Evolutionary conservation across 306 rosid species (phyloP), one percentile per base, ranked within the genome.

Genomic region (Cyamopsis tetragonoloba): DNA sequence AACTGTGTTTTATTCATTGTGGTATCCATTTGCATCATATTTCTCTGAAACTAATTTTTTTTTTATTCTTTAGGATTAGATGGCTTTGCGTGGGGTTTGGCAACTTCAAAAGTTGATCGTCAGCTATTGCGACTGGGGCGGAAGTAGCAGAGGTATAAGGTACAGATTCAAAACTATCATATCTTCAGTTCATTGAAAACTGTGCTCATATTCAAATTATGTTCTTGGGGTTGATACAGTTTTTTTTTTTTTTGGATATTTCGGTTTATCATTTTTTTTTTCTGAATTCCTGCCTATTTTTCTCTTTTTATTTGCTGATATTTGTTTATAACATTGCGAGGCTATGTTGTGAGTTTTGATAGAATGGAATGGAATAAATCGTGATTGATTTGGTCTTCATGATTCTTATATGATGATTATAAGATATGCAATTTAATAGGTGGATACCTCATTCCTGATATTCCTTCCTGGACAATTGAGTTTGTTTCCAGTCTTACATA

Each of bases 11-110:
- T 14, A 3, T 37, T 67, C 14, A 23, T 60, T 12, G 5, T 8
- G 0, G 4, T 17, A 26, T 23, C 23, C 57, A 44, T 10, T 46
- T 0, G 35, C 31, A 5, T 58, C 30, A 57, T 11, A 41, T 39
- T 60, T 63, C 7, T 41, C 54, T 17, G 39, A 8, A 58, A 48
- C 22, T 34, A 10, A 18, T 47, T 38, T 35, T 17, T 11, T 13
- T 7, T 32, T 26, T 43, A 42, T 23, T 24, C 38, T 60, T 27
- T 28, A 8, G 65, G 18, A 4, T 31, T 79, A 71, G 72, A 92
- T 92, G 98, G 98, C 98, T 49, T 73, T 85, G 79, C 78, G 91
- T 74, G 96, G 98, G 35, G 91, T 74, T 32, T 92, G 98, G 98
- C 98, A 92, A 55, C 87, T 89, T 49, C 47, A 87, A 61, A 87